phyloP scores from a whole-genome alignment of 495 filamentous ascomycete genomes.

The Staphylotrichum tortipilum region DNA sequence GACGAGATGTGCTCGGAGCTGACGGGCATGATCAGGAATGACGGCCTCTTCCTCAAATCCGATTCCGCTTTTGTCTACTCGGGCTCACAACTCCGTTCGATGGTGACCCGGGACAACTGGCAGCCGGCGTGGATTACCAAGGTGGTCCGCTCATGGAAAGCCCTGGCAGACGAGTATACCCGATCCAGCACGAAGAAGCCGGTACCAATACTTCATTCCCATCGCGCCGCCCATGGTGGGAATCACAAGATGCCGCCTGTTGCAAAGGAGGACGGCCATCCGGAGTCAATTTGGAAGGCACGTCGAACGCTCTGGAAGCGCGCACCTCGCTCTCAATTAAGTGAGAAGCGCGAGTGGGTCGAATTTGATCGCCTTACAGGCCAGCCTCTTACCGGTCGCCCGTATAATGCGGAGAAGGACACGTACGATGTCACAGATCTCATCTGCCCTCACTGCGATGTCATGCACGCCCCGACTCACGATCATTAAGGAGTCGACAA shows the following conservation, averaged over 20 bases:
- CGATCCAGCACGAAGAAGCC: neutral
- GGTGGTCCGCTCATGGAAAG: conserved; percentile 29
- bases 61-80: conserved; percentile 26
- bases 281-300: conserved; percentile 26
- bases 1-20: conserved; percentile 28
- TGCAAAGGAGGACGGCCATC: conserved; percentile 33
- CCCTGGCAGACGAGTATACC: conserved; percentile 12
- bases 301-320: conserved; percentile 39
- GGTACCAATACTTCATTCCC: neutral
- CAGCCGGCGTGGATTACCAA: conserved; percentile 8
- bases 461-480: conserved; percentile 19
- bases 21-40: conserved; percentile 34
- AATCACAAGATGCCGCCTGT: conserved; percentile 21
- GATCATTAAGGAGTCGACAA: neutral
- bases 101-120: conserved; percentile 14
- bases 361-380: conserved; percentile 37
- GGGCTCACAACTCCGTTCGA: conserved; percentile 21
- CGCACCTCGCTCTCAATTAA: conserved; percentile 25
- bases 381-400: conserved; percentile 14
- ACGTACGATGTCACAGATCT: conserved; percentile 21
- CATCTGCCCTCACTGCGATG: conserved; percentile 29
- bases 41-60: conserved; percentile 34
- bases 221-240: conserved; percentile 5
- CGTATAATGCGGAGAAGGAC: conserved; percentile 16
- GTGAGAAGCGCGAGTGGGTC: conserved; percentile 28